Evolutionary conservation across 176 grass and related monocot species (phyloP).

Genomic region (Echinochloa phyllopogon): DNA sequence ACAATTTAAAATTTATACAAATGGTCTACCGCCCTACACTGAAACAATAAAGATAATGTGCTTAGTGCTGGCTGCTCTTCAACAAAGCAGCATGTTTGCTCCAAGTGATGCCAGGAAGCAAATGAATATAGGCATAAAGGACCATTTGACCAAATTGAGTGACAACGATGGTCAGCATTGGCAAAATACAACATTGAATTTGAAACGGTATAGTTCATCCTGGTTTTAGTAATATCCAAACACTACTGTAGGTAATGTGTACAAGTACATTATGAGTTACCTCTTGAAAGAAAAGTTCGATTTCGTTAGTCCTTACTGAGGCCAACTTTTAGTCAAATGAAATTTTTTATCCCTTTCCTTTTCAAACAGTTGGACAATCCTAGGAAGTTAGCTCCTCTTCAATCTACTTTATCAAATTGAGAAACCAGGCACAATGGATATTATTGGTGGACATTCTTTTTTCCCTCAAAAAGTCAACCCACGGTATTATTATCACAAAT

Average conservation of each 20-base stretch:
- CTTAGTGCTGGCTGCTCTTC: neutral
- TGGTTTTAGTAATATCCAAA: neutral
- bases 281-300: neutral
- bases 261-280: neutral
- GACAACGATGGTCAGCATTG: neutral
- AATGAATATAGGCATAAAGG: neutral
- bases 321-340: neutral
- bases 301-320: neutral
- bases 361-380: neutral
- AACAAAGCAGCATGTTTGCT: neutral
- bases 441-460: neutral
- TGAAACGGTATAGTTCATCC: neutral
- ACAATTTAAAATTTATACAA: neutral
- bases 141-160: neutral
- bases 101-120: neutral
- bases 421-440: neutral
- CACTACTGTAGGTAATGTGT: neutral
- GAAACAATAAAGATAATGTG: constrained; percentile 14
- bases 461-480: neutral
- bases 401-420: neutral
- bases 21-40: neutral
- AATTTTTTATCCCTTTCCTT: neutral
- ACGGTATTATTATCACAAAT: neutral
- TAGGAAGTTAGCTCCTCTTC: neutral
- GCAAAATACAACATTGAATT: neutral